Evolutionary conservation across 148 eudicot species (phyloP).

Genomic region (Cornus kousa): DNA sequence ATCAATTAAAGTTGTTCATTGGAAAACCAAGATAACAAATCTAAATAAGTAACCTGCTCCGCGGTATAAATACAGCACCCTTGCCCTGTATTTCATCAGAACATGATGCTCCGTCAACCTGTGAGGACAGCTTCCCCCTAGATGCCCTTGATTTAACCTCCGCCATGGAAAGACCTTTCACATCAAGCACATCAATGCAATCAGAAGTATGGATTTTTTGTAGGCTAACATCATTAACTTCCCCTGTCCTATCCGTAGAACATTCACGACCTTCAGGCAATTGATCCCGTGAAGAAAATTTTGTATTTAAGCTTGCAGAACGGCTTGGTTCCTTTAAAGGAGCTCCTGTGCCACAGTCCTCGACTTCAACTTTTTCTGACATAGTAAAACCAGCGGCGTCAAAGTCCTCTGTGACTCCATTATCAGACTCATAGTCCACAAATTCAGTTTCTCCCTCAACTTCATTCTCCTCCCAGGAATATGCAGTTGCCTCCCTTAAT

Average conservation of each 20-base stretch:
- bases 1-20: not conserved
- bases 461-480: constrained; percentile 52
- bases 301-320: constrained; percentile 10
- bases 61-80: constrained; percentile 14
- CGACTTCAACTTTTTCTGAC: constrained; percentile 27
- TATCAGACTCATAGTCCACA: constrained; percentile 58
- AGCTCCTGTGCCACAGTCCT: constrained; percentile 9
- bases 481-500: constrained; percentile 43
- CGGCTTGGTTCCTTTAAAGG: constrained; percentile 13
- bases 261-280: constrained; percentile 15
- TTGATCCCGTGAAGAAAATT: constrained; percentile 16
- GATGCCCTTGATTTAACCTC: constrained; percentile 23
- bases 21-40: not conserved
- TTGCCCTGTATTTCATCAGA: constrained; percentile 26
- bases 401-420: constrained; percentile 35
- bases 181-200: constrained; percentile 12
- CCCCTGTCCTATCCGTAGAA: not conserved
- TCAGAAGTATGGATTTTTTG: constrained; percentile 14
- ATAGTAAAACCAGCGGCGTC: constrained; percentile 34
- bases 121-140: constrained; percentile 26
- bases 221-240: constrained; percentile 15
- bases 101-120: constrained; percentile 32
- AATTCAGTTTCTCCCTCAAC: constrained; percentile 51
- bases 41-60: constrained; percentile 37
- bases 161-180: constrained; percentile 9